Percentiles rank a stretch among this genome's conserved stretches.
Evolutionary conservation across 306 rosid genomes (phyloP).

Genomic region (Rubus idaeus): DNA sequence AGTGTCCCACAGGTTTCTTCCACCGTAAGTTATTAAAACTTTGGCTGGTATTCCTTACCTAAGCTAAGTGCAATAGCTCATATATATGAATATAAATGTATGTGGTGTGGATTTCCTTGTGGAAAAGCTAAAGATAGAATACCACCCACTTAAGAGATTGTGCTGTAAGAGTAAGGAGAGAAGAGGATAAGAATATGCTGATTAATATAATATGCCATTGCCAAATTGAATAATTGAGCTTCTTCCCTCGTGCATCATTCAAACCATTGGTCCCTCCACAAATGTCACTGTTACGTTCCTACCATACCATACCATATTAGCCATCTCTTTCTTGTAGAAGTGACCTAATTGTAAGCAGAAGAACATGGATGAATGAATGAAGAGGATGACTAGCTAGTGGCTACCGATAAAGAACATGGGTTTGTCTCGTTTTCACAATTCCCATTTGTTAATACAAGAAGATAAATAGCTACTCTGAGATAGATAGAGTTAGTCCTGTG

Average conservation of each 20-base stretch:
- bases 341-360: neutral
- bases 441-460: neutral
- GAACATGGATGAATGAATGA: neutral
- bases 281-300: conserved; percentile 2
- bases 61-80: neutral
- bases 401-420: neutral
- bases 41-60: neutral
- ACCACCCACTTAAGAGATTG: neutral
- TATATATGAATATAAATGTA: neutral
- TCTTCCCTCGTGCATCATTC: neutral
- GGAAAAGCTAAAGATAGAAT: conserved; percentile 17
- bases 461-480: neutral
- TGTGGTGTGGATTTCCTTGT: conserved; percentile 1
- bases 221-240: neutral
- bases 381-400: neutral
- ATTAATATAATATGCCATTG: neutral
- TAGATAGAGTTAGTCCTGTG: neutral
- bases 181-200: conserved; percentile 12
- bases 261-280: conserved; percentile 9
- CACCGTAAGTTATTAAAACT: neutral
- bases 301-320: neutral
- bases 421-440: neutral
- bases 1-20: neutral
- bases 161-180: neutral
- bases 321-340: neutral